Evolutionary conservation across 345 rosid genomes (phyloP), one percentile per base, ranked within the genome.

Genomic region (Eucalyptus regnans): DNA sequence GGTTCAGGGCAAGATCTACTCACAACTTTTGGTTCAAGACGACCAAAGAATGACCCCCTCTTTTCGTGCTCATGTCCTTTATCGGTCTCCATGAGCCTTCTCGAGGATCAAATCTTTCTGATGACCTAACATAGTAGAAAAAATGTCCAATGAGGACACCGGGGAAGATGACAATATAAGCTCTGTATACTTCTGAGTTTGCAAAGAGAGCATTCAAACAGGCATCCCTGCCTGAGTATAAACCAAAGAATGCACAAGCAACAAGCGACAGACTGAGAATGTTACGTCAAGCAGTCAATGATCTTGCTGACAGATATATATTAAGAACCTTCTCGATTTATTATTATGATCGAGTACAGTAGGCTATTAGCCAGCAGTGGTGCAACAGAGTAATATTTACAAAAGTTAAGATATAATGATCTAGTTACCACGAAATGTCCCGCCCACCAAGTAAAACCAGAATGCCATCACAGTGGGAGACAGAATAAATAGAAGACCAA

Each of bases 51-150:
- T 87, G 93, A 44, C 91, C 90, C 17, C 88, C 93, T 81, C 93
- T 90, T 52, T 87, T 90, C 41, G 89, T 37, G 81, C 49, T 49
- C 93, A 92, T 91, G 71, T 88, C 89, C 81, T 71, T 54, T 15
- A 91, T 92, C 71, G 85, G 37, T 51, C 49, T 89, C 94, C 94
- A 92, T 12, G 91, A 68, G 88, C 29, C 54, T 80, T 88, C 92
- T 87, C 93, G 91, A 58, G 92, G 92, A 92, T 93, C 94, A 84
- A 46, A 89, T 92, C 93, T 93, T 86, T 93, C 93, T 43, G 90
- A 54, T 58, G 92, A 91, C 49, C 94, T 93, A 90, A 33, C 58
- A 88, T 50, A 46, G 14, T 86, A 46, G 68, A 89, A 27, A n/a
- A 79, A 62, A 86, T 41, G 16, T 76, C 29, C 48, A n/a, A 86